phyloP scores from a whole-genome alignment of 306 rosid species.

The Chamaecrista fasciculata region DNA sequence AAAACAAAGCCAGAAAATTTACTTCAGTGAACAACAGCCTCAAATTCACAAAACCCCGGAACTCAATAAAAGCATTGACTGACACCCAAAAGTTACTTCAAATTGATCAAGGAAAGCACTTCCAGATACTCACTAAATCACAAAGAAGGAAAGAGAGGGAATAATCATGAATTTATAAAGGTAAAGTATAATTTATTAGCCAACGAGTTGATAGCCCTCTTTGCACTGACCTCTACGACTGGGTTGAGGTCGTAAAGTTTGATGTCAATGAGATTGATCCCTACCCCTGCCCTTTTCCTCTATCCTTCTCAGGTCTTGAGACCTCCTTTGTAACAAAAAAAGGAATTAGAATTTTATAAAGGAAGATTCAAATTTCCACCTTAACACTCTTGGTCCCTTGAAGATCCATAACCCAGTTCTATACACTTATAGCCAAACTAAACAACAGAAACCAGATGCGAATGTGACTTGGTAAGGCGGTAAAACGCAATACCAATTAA shows the following conservation, averaged over 20 bases:
- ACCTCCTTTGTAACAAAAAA: background rate
- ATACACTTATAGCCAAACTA: background rate
- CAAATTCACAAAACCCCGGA: background rate
- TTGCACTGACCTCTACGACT: background rate
- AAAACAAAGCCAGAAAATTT: background rate
- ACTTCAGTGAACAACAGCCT: background rate
- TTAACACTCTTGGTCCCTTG: background rate
- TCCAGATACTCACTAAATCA: background rate
- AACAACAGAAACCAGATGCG: background rate
- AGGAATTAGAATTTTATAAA: background rate
- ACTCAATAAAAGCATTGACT: background rate
- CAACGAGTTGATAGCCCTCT: background rate
- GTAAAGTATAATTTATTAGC: background rate
- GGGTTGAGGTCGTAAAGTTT: background rate
- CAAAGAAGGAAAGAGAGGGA: background rate
- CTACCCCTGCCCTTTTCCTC: background rate
- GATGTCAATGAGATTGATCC: background rate
- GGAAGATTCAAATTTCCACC: background rate
- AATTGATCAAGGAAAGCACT: background rate
- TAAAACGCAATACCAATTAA: background rate
- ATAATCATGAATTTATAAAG: background rate
- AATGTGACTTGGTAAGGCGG: background rate
- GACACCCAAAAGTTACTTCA: background rate
- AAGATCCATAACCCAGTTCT: background rate
- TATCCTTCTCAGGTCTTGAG: background rate